Percentiles rank a stretch among this genome's conserved stretches.
Evolutionary conservation across 305 asterid genomes (phyloP).

Genomic region (Plantago rigida): DNA sequence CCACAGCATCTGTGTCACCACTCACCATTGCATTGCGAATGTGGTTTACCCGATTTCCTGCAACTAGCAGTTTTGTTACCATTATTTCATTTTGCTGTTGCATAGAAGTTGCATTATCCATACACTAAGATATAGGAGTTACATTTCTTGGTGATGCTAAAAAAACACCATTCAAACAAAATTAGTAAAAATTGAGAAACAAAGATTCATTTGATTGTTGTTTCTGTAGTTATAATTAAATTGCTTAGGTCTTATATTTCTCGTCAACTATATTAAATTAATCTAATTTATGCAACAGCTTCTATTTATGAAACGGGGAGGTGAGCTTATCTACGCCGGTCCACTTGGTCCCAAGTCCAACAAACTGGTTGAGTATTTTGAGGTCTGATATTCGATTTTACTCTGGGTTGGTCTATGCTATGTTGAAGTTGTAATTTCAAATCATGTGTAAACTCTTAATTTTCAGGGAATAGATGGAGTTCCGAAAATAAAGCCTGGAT

Average conservation of each 20-base stretch:
- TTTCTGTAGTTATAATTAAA: neutral
- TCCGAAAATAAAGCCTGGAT: slow-evolving; percentile 63
- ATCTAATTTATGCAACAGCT: slow-evolving; percentile 50
- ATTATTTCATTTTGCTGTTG: no score
- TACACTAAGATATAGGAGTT: no score
- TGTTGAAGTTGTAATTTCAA: slow-evolving; percentile 17
- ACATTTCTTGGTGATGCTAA: no score
- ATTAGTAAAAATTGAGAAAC: no score
- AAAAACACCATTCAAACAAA: no score
- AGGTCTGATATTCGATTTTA: slow-evolving; percentile 39
- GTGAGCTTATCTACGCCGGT: slow-evolving; percentile 91
- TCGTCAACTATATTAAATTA: slow-evolving; percentile 24
- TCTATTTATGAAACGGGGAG: slow-evolving; percentile 88
- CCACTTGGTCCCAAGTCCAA: slow-evolving; percentile 79
- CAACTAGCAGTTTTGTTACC: no score
- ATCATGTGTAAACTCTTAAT: slow-evolving; percentile 12
- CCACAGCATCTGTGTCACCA: no score
- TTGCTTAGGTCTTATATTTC: slow-evolving; percentile 6
- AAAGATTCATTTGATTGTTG: neutral
- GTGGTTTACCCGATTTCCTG: no score
- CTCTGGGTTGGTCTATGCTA: slow-evolving; percentile 15
- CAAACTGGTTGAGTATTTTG: slow-evolving; percentile 76
- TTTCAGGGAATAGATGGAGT: slow-evolving; percentile 72
- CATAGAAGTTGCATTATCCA: no score
- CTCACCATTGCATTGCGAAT: no score